Conservation (phyloP, 139 green algal species). For the Micromonas commoda region DNA sequence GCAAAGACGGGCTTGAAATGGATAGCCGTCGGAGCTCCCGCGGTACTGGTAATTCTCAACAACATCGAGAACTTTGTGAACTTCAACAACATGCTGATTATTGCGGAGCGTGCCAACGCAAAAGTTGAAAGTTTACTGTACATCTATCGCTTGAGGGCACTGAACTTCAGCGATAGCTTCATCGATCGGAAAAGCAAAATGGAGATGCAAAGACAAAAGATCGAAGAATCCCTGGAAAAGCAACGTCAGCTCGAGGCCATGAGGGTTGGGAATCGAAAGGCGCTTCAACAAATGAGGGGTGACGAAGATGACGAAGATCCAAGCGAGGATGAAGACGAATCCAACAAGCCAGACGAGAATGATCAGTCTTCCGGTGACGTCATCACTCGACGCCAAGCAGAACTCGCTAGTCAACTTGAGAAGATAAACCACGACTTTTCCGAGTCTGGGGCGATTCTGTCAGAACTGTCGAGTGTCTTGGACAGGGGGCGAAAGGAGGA, state of each 20-base stretch:
- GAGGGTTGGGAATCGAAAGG: too few species aligned
- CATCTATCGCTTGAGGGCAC: background rate
- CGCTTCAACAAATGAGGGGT: too few species aligned
- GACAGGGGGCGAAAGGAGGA: too few species aligned
- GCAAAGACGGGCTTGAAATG: background rate
- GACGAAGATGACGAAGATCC: background rate
- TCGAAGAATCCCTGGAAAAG: background rate
- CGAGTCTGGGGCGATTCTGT: background rate
- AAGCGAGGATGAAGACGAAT: background rate
- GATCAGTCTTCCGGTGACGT: background rate
- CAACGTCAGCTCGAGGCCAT: background rate
- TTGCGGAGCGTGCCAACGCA: background rate
- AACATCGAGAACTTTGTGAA: background rate
- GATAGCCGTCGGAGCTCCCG: background rate
- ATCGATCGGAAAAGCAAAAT: background rate
- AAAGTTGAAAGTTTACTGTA: background rate
- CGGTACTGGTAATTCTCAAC: background rate
- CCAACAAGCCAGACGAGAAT: too few species aligned
- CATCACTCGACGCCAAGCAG: background rate
- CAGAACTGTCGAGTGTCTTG: background rate
- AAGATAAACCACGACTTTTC: background rate
- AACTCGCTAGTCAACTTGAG: background rate
- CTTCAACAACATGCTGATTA: background rate
- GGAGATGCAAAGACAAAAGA: background rate
- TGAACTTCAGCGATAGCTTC: background rate